phyloP scores from a whole-genome alignment of 2,329 filamentous ascomycete species.

The Apiospora kogelbergensis region DNA sequence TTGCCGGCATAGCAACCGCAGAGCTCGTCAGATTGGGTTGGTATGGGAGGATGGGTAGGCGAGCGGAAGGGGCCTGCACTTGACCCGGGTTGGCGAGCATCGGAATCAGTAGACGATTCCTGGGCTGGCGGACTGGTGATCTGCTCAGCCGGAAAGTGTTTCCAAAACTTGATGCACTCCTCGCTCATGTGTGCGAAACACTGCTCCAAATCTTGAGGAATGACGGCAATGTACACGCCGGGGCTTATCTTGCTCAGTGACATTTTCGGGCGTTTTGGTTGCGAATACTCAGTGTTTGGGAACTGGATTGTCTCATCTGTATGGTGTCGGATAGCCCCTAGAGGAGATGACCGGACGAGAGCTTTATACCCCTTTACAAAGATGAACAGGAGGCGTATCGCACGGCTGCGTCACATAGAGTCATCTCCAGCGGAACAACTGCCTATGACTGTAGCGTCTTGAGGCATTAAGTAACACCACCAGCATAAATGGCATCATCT shows the following conservation, averaged over 20 bases:
- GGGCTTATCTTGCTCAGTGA: not conserved
- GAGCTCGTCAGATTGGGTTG: not conserved
- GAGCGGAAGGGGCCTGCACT: not conserved
- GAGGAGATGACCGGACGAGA: not conserved
- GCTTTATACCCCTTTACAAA: not conserved
- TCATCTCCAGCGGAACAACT: not conserved
- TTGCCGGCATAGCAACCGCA: not conserved
- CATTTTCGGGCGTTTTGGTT: not conserved
- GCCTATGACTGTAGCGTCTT: not conserved
- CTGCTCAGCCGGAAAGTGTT: not conserved
- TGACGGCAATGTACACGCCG: not conserved
- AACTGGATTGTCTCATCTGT: not conserved
- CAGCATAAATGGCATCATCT: not conserved
- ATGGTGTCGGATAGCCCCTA: not conserved
- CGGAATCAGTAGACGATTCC: not conserved
- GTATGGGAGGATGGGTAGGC: not conserved
- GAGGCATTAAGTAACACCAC: not conserved
- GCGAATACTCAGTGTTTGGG: not conserved
- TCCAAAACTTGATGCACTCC: not conserved
- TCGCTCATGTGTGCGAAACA: not conserved
- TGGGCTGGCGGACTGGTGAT: not conserved
- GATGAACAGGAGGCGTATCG: not conserved
- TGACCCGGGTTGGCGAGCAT: not conserved
- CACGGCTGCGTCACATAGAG: not conserved
- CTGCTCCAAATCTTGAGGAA: not conserved